Evolutionary conservation across 2,329 filamentous ascomycete species (phyloP), one percentile per base, ranked within the genome.

Genomic region (Nemania bipapillata): DNA sequence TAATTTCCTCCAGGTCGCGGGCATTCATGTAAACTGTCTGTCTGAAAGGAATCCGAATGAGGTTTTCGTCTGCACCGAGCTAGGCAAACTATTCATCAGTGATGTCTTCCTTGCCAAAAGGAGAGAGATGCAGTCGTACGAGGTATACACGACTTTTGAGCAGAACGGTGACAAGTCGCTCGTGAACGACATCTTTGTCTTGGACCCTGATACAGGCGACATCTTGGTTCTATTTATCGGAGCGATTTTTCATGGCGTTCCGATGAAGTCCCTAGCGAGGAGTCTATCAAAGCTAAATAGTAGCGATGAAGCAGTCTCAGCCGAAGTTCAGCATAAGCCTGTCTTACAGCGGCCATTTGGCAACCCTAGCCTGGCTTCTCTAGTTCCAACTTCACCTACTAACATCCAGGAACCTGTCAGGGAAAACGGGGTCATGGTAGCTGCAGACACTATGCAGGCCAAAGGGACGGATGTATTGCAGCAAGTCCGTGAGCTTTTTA

Each of bases 1-100:
- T 60, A 76, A 72, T 47, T 80, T 81, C 68, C 70, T 78, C 12
- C 79, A 80, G 63, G 71, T 80, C 2, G 78, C 77, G 6, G 80
- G 81, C 0, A 77, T 83, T 5, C 78, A 77, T 62, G 77, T 79
- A 2, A 82, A 82, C 59, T 79, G 76, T 67, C 54, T 79, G 12
- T 67, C 70, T 15, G 62, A 72, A 11, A 12, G 11, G 2, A 15
- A 9, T 2, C 1, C 9, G 9, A 12, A 45, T 2, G 7, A 28
- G 9, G 54, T 57, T n/a, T 57, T 45, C 37, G 9, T 45, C 2
- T 42, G 35, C 11, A 45, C 54, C 2, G 24, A 22, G 6, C 4
- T 37, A 4, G 52, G 20, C 6, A 15, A 54, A 30, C 15, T 54
- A 6, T n/a, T 54, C 1, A 9, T 54, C 9, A 9, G 5, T 2